Base-by-base conservation (phyloP, 2,329 filamentous ascomycete genomes). In the Fusarium buxicola region DNA sequence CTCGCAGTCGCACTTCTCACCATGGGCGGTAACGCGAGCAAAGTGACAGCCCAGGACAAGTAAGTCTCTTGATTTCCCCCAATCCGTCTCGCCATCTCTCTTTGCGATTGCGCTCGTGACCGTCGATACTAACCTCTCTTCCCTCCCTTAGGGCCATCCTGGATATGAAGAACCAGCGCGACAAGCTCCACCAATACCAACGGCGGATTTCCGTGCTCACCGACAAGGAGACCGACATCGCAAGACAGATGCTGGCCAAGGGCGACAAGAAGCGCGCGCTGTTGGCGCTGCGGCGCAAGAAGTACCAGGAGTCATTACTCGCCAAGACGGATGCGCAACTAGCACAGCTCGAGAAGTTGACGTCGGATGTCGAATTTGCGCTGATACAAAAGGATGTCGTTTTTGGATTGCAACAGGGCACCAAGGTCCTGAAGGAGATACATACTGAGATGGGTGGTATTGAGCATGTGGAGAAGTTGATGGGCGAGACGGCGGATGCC, bases 171-270 rank as follows among this genome's bases (percentile, higher is more conserved):
- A 92, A 88, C 78, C 94, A 98, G 81, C 94, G 95, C 77, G 95
- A 99, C 83, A 96, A 93, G 77, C 89, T 99, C 4, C 94, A 96
- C 73, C 93, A 96, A 76, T 98, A 98, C 81, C 94, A 97, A 78
- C 90, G 91, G 72, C 91, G 92, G 72, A 95, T 99, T 74, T 90
- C 89, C 31, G 84, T 92, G 47, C 87, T 99, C 32, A 97, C 94
- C 7, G 86, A 89, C 73, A 90, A 90, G 66, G 94, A 99, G 80
- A 97, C 91, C 44, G 90, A 89, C 40, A 90, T 97, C 55, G 94
- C 95, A 18, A 88, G 87, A 67, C 85, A 92, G 80, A 94, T 96
- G 79, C 84, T 98, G 16, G 87, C 88, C 15, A 84, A 86, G 59
- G 89, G 91, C 71, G 91, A 97, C 79, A 94, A 92, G 78, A 81